Conservation (phyloP, 257 asterid genomes). For the Prunella vulgaris region DNA sequence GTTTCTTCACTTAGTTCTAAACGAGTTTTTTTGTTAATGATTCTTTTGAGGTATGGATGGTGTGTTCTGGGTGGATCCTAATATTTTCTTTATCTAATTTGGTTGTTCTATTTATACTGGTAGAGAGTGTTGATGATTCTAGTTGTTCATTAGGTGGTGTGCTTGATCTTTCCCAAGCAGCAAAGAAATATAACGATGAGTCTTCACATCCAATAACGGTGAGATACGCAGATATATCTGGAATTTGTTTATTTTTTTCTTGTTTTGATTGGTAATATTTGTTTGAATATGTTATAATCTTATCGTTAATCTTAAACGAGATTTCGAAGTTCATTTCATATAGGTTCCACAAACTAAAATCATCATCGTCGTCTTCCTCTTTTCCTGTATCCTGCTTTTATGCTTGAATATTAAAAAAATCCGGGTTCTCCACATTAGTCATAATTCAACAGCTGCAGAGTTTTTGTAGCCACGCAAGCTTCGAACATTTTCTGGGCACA, state of each 20-base stretch:
- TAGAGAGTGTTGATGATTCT: conserved; percentile 22
- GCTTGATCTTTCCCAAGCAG: conserved; percentile 68
- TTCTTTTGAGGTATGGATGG: background rate
- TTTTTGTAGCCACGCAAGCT: background rate
- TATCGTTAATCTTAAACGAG: conserved; percentile 3
- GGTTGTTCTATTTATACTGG: conserved; percentile 1
- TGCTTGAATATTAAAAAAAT: background rate
- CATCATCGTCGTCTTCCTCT: background rate
- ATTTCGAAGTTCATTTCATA: background rate
- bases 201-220: conserved; percentile 67
- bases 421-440: background rate
- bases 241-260: background rate
- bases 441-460: background rate
- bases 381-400: background rate
- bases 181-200: conserved; percentile 49
- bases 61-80: background rate
- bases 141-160: conserved; percentile 58
- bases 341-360: background rate
- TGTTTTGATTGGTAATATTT: background rate
- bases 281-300: conserved; percentile 9
- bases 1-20: background rate
- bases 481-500: background rate
- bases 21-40: background rate
- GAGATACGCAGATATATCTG: conserved; percentile 19
- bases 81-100: background rate